phyloP scores from a whole-genome alignment of 1,284 basidiomycete genomes.

The Gymnopus androsaceus region DNA sequence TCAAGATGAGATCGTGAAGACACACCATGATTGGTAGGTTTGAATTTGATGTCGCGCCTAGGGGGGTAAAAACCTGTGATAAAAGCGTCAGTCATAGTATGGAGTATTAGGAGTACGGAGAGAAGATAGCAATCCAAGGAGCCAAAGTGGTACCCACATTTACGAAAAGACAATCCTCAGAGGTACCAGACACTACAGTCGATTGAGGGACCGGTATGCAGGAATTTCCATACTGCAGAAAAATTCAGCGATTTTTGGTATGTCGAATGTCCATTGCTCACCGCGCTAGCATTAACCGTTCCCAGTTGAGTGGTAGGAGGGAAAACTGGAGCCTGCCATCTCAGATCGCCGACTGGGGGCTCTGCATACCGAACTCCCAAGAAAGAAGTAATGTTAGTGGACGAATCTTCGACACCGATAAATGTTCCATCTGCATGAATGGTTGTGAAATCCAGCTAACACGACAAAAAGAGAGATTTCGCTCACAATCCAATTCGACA shows the following conservation, averaged over 20 bases:
- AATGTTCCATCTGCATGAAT: conserved; percentile 37
- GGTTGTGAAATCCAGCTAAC: neutral
- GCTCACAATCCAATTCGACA: neutral
- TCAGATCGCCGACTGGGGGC: conserved; percentile 36
- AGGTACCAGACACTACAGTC: conserved; percentile 27
- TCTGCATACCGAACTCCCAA: conserved; percentile 41
- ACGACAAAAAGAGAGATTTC: neutral
- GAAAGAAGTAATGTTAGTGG: conserved; percentile 35
- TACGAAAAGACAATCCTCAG: conserved; percentile 44
- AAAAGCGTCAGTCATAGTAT: too few species aligned
- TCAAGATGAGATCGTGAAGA: too few species aligned
- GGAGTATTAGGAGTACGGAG: neutral
- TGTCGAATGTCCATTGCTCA: conserved; percentile 10
- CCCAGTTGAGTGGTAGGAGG: conserved; percentile 39
- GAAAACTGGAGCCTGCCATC: conserved; percentile 40
- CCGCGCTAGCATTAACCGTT: conserved; percentile 36
- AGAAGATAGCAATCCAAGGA: neutral
- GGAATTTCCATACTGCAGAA: conserved; percentile 27
- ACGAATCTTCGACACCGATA: conserved; percentile 30
- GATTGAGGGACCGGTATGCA: conserved; percentile 21
- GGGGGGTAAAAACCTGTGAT: conserved; percentile 34
- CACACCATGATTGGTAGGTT: conserved; percentile 38
- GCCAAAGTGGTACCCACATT: conserved; percentile 34
- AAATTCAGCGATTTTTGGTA: neutral
- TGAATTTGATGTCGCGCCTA: conserved; percentile 20